These are phyloP conservation scores for Fusarium camptoceras DNA, from an alignment of 2,329 filamentous ascomycete species.

Conservation along the genomic window DNA sequence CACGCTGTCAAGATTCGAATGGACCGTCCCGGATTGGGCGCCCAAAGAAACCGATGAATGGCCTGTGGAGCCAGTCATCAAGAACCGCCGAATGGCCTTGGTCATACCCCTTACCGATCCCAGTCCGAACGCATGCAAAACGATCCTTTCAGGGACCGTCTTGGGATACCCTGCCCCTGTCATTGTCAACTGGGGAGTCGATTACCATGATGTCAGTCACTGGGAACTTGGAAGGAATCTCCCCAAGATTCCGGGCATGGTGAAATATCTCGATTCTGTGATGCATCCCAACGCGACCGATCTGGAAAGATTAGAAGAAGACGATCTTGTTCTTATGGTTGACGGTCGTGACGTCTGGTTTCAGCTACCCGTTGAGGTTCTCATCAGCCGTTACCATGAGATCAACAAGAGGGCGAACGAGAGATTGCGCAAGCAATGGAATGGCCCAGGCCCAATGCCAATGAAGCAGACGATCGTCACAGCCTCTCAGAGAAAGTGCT, in stretches of 20 bases:
- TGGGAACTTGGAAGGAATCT: background rate
- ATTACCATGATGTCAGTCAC: background rate
- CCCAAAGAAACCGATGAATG: background rate
- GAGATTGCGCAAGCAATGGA: slow-evolving; percentile 2
- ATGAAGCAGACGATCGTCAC: slow-evolving; percentile 17
- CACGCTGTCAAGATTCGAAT: background rate
- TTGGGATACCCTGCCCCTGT: slow-evolving; percentile 8
- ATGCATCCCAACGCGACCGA: slow-evolving; percentile 8
- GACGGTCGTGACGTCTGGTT: slow-evolving; percentile 14
- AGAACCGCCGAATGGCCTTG: slow-evolving; percentile 2
- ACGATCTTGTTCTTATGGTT: slow-evolving; percentile 15
- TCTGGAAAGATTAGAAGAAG: background rate
- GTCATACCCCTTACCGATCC: background rate
- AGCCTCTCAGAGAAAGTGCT: background rate
- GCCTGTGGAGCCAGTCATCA: background rate
- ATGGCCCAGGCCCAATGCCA: background rate
- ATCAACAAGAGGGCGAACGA: slow-evolving; percentile 15
- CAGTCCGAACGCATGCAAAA: slow-evolving; percentile 2
- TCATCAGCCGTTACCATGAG: slow-evolving; percentile 21
- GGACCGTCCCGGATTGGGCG: background rate
- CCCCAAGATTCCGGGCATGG: background rate
- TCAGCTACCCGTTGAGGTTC: slow-evolving; percentile 4
- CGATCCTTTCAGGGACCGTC: background rate
- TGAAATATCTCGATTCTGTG: slow-evolving; percentile 1
- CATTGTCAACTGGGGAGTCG: background rate